Percentiles rank a stretch among this genome's conserved stretches.
Conservation (phyloP, 2,329 filamentous ascomycete species). For the Magnaporthiopsis poae region DNA sequence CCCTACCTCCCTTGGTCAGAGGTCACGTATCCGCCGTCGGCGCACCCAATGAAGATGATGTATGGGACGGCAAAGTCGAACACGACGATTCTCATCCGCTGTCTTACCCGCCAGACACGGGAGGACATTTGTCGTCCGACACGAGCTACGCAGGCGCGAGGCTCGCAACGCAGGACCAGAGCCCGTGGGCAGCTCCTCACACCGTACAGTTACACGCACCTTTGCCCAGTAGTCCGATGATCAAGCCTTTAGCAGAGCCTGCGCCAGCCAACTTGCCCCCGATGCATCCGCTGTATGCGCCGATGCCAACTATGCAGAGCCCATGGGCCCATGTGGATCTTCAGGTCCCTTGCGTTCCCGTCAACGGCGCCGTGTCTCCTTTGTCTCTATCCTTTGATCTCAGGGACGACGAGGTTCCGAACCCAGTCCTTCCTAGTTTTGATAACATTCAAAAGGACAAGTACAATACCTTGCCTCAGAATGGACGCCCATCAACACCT, state of each 20-base stretch:
- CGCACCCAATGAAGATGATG: background rate
- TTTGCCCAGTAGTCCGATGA: background rate
- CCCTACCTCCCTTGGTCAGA: background rate
- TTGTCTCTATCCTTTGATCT: background rate
- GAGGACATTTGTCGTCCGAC: background rate
- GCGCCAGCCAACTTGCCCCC: background rate
- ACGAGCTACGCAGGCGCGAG: background rate
- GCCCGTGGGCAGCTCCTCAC: constrained; percentile 11
- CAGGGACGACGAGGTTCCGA: background rate
- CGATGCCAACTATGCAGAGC: background rate
- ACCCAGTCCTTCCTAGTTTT: background rate
- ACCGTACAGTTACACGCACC: background rate
- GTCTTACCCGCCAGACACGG: background rate
- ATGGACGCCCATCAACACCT: constrained; percentile 18
- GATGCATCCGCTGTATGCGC: background rate
- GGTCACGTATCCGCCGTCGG: background rate
- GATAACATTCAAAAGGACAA: background rate
- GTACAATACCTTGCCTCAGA: background rate
- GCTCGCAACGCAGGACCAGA: constrained; percentile 15
- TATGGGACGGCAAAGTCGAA: background rate
- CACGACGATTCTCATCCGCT: background rate
- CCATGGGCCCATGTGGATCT: background rate
- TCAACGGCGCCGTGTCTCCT: background rate
- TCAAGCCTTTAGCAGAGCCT: background rate
- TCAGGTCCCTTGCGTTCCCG: background rate